Evolutionary conservation across 768 basidiomycete species (phyloP), one percentile per base, ranked within the genome.

Genomic region (Panaeolus papilionaceus): DNA sequence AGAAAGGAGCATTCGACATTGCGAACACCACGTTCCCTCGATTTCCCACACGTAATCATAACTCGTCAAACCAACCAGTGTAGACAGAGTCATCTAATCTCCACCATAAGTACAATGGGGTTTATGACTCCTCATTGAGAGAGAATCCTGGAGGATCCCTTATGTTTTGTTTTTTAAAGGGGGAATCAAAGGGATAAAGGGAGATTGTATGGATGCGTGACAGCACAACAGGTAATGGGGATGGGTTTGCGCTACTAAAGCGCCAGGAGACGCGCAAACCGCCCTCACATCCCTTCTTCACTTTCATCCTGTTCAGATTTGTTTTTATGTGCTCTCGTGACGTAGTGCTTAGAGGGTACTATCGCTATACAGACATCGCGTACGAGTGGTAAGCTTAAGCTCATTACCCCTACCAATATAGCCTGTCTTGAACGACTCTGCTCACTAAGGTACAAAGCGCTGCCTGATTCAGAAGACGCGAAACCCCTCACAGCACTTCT

Each of bases 361-460:
- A 94, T 75, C 82, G 94, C 63, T 95, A 91, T 75, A 93, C 93
- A 0, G 94, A 96, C 77, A 89, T 95, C 64, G 91, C 88, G 85
- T 94, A 89, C 66, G 89, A 93, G 75, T 94, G 91, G 93, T 91
- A 72, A 70, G 64, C 33, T 3, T 91, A 72, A 70, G 64, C 33
- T 3, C 33, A 20, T 3, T 16, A 4, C 37, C 12, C 42, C 18
- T 58, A 28, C 1, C 33, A n/a, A 6, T 23, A 11, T 33, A 38
- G 26, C 38, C 23, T 38, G 38, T 66, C 45, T 51, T 65, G 16
- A 33, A 18, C 66, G 70, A 38, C 2, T 23, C 23, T 20, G 39
- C 61, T 62, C 54, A 69, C 40, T 18, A 69, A 93, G 92, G 92
- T 76, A 84, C 62, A 77, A 83, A 64, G 83, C 79, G 0, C 77